phyloP scores from a whole-genome alignment of 1,284 basidiomycete species.

The Cryptococcus sp. region DNA sequence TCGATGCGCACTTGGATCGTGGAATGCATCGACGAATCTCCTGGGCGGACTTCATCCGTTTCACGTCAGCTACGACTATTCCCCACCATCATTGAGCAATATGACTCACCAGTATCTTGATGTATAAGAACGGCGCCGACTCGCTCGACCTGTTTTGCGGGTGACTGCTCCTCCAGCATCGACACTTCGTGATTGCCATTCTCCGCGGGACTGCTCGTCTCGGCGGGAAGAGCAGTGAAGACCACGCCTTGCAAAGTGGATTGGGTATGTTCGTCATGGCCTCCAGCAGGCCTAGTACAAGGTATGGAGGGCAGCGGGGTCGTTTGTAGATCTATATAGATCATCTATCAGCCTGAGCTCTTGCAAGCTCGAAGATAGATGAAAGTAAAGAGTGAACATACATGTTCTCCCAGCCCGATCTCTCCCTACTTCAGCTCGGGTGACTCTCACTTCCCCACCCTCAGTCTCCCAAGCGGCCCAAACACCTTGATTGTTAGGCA shows the following conservation, averaged over 20 bases:
- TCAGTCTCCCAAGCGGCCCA: conserved; percentile 40
- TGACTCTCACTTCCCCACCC: conserved; percentile 26
- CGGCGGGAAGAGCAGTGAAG: conserved; percentile 13
- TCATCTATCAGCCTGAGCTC: too few species aligned
- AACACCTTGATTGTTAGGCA: conserved; percentile 34
- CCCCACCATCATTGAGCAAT: neutral
- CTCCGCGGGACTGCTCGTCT: neutral
- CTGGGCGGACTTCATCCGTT: too few species aligned
- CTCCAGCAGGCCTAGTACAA: conserved; percentile 5
- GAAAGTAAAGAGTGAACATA: too few species aligned
- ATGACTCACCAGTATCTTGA: conserved; percentile 13
- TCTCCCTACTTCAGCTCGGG: conserved; percentile 37
- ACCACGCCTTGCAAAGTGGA: conserved; percentile 21
- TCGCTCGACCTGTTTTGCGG: conserved; percentile 2
- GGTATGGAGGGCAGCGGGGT: conserved; percentile 40
- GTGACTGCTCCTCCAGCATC: neutral
- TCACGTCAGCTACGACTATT: too few species aligned
- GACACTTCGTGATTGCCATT: neutral
- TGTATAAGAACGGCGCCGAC: conserved; percentile 15
- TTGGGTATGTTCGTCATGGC: neutral
- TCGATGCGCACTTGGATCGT: conserved; percentile 10
- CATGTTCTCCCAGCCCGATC: conserved; percentile 24
- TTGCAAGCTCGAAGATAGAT: too few species aligned
- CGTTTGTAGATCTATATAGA: conserved; percentile 25
- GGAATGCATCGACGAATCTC: too few species aligned